Percentiles rank a stretch among this genome's conserved stretches.
phyloP scores from a whole-genome alignment of 2,329 filamentous ascomycete species.

The Nectriaceae sp. region DNA sequence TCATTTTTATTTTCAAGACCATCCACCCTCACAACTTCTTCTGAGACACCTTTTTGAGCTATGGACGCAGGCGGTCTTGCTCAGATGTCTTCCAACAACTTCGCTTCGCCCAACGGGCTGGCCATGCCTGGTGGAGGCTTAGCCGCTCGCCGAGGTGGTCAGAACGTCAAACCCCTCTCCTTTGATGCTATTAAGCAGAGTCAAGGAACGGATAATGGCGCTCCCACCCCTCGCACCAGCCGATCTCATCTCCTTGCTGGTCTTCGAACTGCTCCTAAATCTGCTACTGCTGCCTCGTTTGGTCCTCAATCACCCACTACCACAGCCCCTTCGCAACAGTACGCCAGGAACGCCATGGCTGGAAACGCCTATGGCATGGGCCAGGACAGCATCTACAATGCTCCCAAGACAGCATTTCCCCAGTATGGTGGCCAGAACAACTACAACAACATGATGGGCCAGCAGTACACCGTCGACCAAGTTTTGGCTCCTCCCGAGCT shows the following conservation, averaged over 20 bases:
- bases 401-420: conserved; percentile 61
- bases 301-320: conserved; percentile 64
- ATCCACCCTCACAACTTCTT: conserved; percentile 12
- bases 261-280: conserved; percentile 91
- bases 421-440: conserved; percentile 42
- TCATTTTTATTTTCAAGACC: conserved; percentile 26
- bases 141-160: conserved; percentile 80
- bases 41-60: conserved; percentile 40
- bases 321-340: conserved; percentile 41
- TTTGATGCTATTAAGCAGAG: conserved; percentile 73
- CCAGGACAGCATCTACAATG: conserved; percentile 47
- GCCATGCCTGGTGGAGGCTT: conserved; percentile 78
- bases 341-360: conserved; percentile 46
- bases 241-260: conserved; percentile 93
- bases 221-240: conserved; percentile 86
- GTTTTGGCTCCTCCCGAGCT: conserved; percentile 82
- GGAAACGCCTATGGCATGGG: conserved; percentile 47
- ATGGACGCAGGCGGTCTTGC: conserved; percentile 98
- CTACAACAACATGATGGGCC: conserved; percentile 36
- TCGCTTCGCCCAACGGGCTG: conserved; percentile 69
- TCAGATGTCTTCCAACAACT: conserved; percentile 95
- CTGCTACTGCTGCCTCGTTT: conserved; percentile 69
- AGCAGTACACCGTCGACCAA: conserved; percentile 80
- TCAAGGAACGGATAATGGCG: conserved; percentile 64
- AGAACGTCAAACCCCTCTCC: conserved; percentile 87